phyloP scores from a whole-genome alignment of 306 rosid species.

The Rosa persica region DNA sequence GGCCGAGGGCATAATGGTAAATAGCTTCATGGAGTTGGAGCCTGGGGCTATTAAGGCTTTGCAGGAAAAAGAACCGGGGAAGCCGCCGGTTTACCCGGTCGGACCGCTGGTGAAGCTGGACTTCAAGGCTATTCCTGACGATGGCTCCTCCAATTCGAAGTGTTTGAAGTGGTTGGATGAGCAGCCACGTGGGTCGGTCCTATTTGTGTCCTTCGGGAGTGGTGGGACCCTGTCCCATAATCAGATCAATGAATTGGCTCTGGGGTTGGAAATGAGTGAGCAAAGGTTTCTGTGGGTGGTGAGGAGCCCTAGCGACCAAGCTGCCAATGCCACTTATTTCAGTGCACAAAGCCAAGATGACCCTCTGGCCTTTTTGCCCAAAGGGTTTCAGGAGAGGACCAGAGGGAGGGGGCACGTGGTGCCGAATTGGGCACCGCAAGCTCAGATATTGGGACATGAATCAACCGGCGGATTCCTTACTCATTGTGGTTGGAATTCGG shows the following conservation, averaged over 20 bases:
- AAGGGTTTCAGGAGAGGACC: slow-evolving; percentile 60
- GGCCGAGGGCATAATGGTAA: slow-evolving; percentile 54
- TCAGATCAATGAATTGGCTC: slow-evolving; percentile 41
- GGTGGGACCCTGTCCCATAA: slow-evolving; percentile 41
- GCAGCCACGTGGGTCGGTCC: slow-evolving; percentile 44
- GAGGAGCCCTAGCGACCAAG: slow-evolving; percentile 35
- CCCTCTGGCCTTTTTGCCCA: slow-evolving; percentile 47
- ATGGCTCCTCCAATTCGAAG: slow-evolving; percentile 8
- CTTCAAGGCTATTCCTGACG: not conserved
- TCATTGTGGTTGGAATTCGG: slow-evolving; percentile 89
- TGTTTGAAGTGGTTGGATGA: slow-evolving; percentile 45
- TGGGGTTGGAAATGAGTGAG: slow-evolving; percentile 43
- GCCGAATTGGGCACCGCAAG: slow-evolving; percentile 78
- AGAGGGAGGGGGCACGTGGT: slow-evolving; percentile 41
- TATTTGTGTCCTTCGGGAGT: slow-evolving; percentile 47
- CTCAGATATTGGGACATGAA: slow-evolving; percentile 51
- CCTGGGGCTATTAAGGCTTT: slow-evolving; percentile 38
- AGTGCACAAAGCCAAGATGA: slow-evolving; percentile 29
- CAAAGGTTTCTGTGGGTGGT: slow-evolving; percentile 51
- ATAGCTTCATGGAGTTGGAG: slow-evolving; percentile 65
- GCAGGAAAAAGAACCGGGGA: slow-evolving; percentile 30
- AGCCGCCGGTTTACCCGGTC: slow-evolving; percentile 52
- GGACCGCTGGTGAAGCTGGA: slow-evolving; percentile 53
- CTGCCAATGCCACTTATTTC: slow-evolving; percentile 45
- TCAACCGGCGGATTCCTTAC: slow-evolving; percentile 67